Percentiles rank a stretch among this genome's conserved stretches.
Conservation (phyloP, 495 filamentous ascomycete genomes). For the Parathielavia hyrcaniae region DNA sequence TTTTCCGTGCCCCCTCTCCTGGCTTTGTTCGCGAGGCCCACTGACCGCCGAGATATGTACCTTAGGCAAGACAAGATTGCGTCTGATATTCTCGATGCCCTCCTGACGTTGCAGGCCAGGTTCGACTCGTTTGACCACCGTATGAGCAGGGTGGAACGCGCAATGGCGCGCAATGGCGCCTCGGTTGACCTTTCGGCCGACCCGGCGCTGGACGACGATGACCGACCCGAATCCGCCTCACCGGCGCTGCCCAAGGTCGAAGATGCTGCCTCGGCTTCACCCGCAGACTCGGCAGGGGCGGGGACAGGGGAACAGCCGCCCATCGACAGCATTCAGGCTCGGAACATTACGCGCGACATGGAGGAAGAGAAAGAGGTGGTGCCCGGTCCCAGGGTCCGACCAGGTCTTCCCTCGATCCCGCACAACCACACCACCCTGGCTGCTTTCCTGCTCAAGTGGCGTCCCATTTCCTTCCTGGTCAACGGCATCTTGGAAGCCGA, state of each 20-base stretch:
- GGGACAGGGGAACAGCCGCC: constrained; percentile 6
- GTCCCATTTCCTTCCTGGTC: constrained; percentile 54
- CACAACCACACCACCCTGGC: constrained; percentile 77
- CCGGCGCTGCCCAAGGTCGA: constrained; percentile 19
- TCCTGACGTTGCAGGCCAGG: constrained; percentile 32
- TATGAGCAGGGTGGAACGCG: constrained; percentile 25
- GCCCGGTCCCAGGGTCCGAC: constrained; percentile 41
- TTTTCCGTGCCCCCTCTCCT: not conserved
- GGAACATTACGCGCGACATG: constrained; percentile 31
- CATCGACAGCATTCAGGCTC: constrained; percentile 29
- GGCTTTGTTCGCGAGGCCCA: not conserved
- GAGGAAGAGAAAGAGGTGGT: constrained; percentile 42
- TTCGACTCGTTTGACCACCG: constrained; percentile 29
- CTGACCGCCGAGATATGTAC: constrained; percentile 19
- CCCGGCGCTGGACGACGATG: constrained; percentile 21
- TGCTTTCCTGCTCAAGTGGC: constrained; percentile 68
- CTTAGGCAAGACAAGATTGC: constrained; percentile 50
- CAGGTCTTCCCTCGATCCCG: constrained; percentile 60
- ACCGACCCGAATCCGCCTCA: constrained; percentile 24
- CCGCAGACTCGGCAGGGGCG: constrained; percentile 14
- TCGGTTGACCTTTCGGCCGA: constrained; percentile 13
- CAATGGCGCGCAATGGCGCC: constrained; percentile 18
- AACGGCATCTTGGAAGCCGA: constrained; percentile 37
- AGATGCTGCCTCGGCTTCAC: constrained; percentile 24
- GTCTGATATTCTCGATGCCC: constrained; percentile 44